Evolutionary conservation across 345 rosid species (phyloP).

Genomic region (Diplotaxis tenuifolia): DNA sequence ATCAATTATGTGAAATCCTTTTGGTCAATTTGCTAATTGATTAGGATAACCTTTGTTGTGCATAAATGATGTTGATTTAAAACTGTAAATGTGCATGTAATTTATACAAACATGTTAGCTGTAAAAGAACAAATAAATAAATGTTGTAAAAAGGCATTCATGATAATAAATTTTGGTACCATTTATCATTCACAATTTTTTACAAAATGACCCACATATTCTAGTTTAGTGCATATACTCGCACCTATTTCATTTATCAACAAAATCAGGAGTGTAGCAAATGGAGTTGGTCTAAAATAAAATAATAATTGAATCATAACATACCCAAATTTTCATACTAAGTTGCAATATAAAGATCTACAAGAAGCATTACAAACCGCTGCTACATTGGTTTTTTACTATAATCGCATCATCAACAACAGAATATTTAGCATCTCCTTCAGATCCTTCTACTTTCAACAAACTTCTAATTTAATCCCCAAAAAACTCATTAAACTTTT

Average conservation of each 20-base stretch:
- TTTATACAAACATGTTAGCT: background rate
- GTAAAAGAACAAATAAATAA: background rate
- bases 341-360: slow-evolving; percentile 16
- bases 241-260: too few species aligned
- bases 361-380: slow-evolving; percentile 23
- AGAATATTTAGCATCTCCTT: slow-evolving; percentile 5
- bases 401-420: background rate
- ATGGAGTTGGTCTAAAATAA: too few species aligned
- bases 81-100: background rate
- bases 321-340: background rate
- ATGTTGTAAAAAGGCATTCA: background rate
- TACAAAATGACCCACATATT: background rate
- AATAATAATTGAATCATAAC: background rate
- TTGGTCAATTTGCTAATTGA: too few species aligned
- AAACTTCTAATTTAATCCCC: slow-evolving; percentile 20
- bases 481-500: slow-evolving; percentile 14
- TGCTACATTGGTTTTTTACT: slow-evolving; percentile 14
- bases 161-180: background rate
- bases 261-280: too few species aligned
- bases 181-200: background rate
- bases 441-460: slow-evolving; percentile 23
- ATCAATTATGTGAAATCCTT: too few species aligned
- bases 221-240: too few species aligned
- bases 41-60: too few species aligned
- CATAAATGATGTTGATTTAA: too few species aligned